Conservation (phyloP, 805 yeast species). For the Saccharomycopsis vini region DNA sequence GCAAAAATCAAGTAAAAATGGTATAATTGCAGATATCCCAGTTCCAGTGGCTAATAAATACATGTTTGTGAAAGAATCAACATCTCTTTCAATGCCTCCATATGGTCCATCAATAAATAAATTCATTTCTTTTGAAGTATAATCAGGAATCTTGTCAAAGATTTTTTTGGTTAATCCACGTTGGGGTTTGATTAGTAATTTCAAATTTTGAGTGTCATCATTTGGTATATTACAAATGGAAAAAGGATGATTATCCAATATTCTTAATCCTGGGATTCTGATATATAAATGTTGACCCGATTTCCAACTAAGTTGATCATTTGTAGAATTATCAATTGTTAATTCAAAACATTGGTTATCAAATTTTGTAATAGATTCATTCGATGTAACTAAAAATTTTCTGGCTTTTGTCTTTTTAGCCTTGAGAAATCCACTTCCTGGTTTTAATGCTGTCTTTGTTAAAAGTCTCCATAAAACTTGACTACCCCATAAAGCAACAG, state of each 20-base stretch:
- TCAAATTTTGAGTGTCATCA: slow-evolving; percentile 27
- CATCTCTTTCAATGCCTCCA: slow-evolving; percentile 43
- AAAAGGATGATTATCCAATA: slow-evolving; percentile 50
- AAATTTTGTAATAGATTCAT: too few species aligned
- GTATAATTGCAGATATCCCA: slow-evolving; percentile 43
- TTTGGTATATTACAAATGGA: slow-evolving; percentile 34
- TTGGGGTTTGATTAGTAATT: slow-evolving; percentile 37
- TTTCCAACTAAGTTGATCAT: slow-evolving; percentile 34
- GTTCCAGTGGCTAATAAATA: slow-evolving; percentile 39
- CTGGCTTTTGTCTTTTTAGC: slow-evolving; percentile 12
- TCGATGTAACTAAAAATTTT: slow-evolving; percentile 1
- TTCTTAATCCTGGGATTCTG: slow-evolving; percentile 35
- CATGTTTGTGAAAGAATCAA: slow-evolving; percentile 35
- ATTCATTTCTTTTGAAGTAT: slow-evolving; percentile 22
- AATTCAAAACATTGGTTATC: slow-evolving; percentile 30
- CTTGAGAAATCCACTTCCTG: slow-evolving; percentile 27
- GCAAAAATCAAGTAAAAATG: slow-evolving; percentile 29
- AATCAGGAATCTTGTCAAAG: slow-evolving; percentile 25
- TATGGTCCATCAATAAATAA: slow-evolving; percentile 49
- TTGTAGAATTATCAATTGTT: slow-evolving; percentile 22
- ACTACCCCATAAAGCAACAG: slow-evolving; percentile 42
- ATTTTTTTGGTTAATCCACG: slow-evolving; percentile 38
- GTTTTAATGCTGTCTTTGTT: slow-evolving; percentile 37
- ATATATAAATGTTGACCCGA: slow-evolving; percentile 51
- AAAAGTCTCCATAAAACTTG: slow-evolving; percentile 40